Evolutionary conservation across 2,329 filamentous ascomycete species (phyloP), one percentile per base, ranked within the genome.

Genomic region (Blastomyces percursus): DNA sequence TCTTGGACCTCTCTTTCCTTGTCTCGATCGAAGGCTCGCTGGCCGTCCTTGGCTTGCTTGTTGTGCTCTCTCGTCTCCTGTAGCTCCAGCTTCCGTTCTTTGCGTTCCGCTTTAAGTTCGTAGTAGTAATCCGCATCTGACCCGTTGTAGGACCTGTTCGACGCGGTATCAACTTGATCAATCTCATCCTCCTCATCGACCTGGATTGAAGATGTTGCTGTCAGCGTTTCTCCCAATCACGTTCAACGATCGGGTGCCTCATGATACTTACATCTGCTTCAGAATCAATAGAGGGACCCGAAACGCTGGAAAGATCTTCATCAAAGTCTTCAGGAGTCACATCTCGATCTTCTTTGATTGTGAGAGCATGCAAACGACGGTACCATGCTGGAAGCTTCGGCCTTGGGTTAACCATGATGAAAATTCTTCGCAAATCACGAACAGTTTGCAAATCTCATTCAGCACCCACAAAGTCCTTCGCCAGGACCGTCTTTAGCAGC

Each of bases 231-330:
- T 44, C 42, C 16, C 42, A 44, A 44, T 44, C 6, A 51, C 12
- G 48, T 24, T 51, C 21, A 48, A 48, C 38, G 24, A 27, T 55
- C 55, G 16, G 59, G 19, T 40, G 35, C 56, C n/a, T 19, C 27
- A 59, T 52, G 54, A 42, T 58, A 38, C 60, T 57, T 61, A 55
- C 35, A 19, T 57, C 32, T 46, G n/a, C 24, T 24, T 60, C 61
- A 44, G 60, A 59, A 62, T 48, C 52, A 19, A 24, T 14, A 57
- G 51, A 46, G 38, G 40, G n/a, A 51, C 38, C 42, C 14, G 55
- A 52, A 46, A 63, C 11, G 44, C 30, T 56, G 46, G 62, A 61
- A 7, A 61, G 35, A 61, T 63, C 62, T 38, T 60, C 62, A 50
- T 61, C 58, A 54, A 55, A 63, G 51, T 44, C 55, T 30, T 54